Evolutionary conservation across 768 basidiomycete species (phyloP), one percentile per base, ranked within the genome.

Genomic region (Inosperma sp.): DNA sequence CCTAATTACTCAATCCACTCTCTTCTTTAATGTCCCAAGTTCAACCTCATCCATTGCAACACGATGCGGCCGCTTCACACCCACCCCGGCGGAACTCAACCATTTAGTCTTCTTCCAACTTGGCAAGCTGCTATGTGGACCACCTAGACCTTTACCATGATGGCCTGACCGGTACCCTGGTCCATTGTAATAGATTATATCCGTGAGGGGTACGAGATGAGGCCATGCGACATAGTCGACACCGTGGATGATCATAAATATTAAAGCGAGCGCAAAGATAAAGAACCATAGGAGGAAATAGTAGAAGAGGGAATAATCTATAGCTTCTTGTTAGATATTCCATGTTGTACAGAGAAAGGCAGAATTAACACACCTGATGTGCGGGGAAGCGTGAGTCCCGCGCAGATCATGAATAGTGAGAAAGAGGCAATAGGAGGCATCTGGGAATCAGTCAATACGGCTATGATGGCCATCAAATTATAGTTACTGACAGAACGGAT

Each of bases 151-250:
- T 64, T 83, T 88, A 16, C 93, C 93, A 52, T 87, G 74, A 48
- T 81, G 75, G 4, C 72, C 81, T 4, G 89, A 86, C 29, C 88
- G 84, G 73, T 79, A 92, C 4, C 93, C 94, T 27, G 92, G 87
- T 13, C 96, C 96, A 41, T 78, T 75, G 66, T 97, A 99, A 62
- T 88, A 83, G 49, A 98, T 85, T 45, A 84, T 73, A 50, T 92
- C 88, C 39, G 93, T 84, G 4, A 85, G 82, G 0, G 91, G 87
- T 56, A 88, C 79, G 48, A 99, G 77, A 9, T 86, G 80, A 10
- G 96, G 96, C 90, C 93, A 97, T 13, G 88, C 80, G 48, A 99
- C 95, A 64, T 96, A 99, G 54, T 93, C 89, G 56, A 94, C 83
- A 30, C 94, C 95, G 67, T 95, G 79, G n/a, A 80, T 66, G 60